These are phyloP conservation scores for Citrullus mucosospermus DNA, from an alignment of 306 rosid genomes.

Conservation along the genomic window DNA sequence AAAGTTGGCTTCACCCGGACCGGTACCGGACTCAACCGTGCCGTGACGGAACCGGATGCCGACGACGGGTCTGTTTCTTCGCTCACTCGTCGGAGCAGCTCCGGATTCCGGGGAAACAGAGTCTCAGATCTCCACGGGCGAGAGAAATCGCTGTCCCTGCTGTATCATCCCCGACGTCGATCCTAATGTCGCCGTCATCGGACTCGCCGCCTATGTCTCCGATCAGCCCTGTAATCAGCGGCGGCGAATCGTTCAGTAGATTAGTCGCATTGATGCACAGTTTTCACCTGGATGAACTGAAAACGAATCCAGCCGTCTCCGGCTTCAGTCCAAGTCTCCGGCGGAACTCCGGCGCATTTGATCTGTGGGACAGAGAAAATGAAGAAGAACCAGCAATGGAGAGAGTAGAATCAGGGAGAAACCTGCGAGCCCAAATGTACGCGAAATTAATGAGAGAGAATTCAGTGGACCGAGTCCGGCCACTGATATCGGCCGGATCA, in stretches of 20 bases:
- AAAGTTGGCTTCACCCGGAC: slow-evolving; percentile 89
- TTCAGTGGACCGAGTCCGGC: slow-evolving; percentile 21
- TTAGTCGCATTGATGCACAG: slow-evolving; percentile 32
- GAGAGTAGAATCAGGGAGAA: slow-evolving; percentile 81
- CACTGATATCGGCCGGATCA: slow-evolving; percentile 51
- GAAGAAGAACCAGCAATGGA: slow-evolving; percentile 67
- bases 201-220: slow-evolving; percentile 59
- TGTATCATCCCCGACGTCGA: slow-evolving; percentile 17
- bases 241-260: slow-evolving; percentile 16
- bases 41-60: slow-evolving; percentile 57
- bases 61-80: slow-evolving; percentile 72
- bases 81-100: slow-evolving; percentile 77
- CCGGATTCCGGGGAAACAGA: slow-evolving; percentile 28
- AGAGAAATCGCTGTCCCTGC: background rate
- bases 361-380: slow-evolving; percentile 21
- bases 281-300: slow-evolving; percentile 25
- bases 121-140: slow-evolving; percentile 7
- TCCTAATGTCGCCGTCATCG: slow-evolving; percentile 17
- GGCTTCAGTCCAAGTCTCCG: slow-evolving; percentile 8
- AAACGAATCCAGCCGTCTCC: background rate
- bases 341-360: background rate
- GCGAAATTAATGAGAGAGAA: slow-evolving; percentile 55
- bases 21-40: slow-evolving; percentile 86
- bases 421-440: slow-evolving; percentile 55
- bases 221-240: slow-evolving; percentile 9